Base-by-base conservation (phyloP, 441 rosid species). In the Macaranga tanarius region DNA sequence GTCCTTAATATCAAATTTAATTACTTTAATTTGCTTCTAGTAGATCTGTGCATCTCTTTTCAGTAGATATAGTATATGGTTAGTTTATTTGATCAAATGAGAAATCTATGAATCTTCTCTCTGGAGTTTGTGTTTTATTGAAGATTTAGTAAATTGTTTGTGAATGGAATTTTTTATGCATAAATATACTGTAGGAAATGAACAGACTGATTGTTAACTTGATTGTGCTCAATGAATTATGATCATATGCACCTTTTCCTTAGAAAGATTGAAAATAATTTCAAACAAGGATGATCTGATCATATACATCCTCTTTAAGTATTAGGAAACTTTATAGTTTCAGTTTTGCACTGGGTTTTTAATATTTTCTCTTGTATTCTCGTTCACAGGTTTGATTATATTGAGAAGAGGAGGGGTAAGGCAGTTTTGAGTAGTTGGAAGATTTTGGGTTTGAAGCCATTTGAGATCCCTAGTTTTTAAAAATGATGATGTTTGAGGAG, bases 401-500 rank as follows among this genome's bases (percentile, higher is more conserved):
- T 58, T 1, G 62, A 20, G 64, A 67, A 42, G 63, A 31, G 38
- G n/a, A n/a, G 55, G 42, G 42, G 65, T 62, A 52, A 55, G 71
- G 52, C 71, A 45, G 67, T 72, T 55, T 62, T n/a, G 42, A 10
- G 64, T 23, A 63, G 17, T 76, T 74, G 52, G 48, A 54, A 65
- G 62, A 71, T 80, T 74, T 73, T 66, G 28, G 69, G 50, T 45
- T 73, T 62, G 67, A 68, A 64, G 70, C 65, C 68, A 38, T 70
- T 57, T 45, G 74, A 73, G 77, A 72, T 77, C 72, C 54, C 42
- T 54, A 5, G 42, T 55, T 60, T 40, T 70, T 75, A 23, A 60
- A 44, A 67, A 77, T 76, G 85, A 67, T 85, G 81, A 84, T 84
- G 86, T 86, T 86, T 26, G 92, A 95, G 23, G 99, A 90, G 76